Evolutionary conservation across 2,329 filamentous ascomycete species (phyloP), one percentile per base, ranked within the genome.

Genomic region (Trichophyton benhamiae): DNA sequence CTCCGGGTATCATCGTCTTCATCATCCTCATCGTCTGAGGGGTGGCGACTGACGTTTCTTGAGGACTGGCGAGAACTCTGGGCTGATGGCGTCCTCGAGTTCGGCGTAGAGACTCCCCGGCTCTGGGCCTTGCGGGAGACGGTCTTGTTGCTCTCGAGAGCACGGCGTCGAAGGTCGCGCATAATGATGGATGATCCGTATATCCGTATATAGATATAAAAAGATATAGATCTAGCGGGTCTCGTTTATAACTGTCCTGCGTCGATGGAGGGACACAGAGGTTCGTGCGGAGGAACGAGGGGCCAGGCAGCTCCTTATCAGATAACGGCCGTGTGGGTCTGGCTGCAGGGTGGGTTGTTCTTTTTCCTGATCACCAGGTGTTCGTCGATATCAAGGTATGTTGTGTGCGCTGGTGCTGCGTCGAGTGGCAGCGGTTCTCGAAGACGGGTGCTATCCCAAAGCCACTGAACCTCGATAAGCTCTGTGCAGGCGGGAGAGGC

Each of bases 71-170:
- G 78, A 38, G 82, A 84, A 53, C 76, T 77, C 9, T 76, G 73
- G 20, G 78, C 75, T 15, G 82, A 84, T 65, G 72, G 76, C 13
- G 77, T 73, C 62, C 79, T 80, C 55, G 82, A 84, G 60, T 72
- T 77, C 15, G 77, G 74, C 30, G 78, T 77, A 15, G 83, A 84
- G 49, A 76, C 77, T 62, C 79, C 76, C 63, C 78, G 78, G 41
- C 61, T 62, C 60, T 63, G 61, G n/a, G 64, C 60, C 69, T 86
- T 86, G 67, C 81, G 81, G 59, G 84, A 86, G 55, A 82, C 74
- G 20, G 83, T 87, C 75, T 87, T 87, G 70, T 80, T 78, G 74
- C 82, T 83, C 76, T 86, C 83, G 44, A 85, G 79, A 61, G 82
- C 83, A 68, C 82, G 80, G 67, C 83, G 79, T 65, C 83, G 74